A percentile compares a stretch with the other conserved stretches of the same genome.
phyloP scores from a whole-genome alignment of 164 flowering plant species.

The Liriodendron chinense region DNA sequence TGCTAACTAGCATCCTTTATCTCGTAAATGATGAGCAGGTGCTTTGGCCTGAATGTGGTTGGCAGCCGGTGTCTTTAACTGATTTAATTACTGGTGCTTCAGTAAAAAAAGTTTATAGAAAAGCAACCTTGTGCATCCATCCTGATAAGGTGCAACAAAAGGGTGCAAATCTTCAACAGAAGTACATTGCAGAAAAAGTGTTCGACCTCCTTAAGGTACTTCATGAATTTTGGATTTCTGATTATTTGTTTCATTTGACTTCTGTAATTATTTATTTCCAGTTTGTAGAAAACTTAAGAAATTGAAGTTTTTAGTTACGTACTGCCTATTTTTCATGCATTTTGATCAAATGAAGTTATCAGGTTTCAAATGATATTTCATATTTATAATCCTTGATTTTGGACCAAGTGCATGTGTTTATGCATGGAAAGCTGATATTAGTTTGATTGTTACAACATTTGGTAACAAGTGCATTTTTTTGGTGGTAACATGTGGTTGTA shows the following conservation, averaged over 20 bases:
- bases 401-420: neutral
- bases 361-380: neutral
- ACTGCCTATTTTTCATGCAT: neutral
- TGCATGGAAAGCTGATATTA: neutral
- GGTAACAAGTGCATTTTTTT: neutral
- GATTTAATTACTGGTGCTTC: conserved; percentile 75
- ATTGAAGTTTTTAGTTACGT: neutral
- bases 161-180: conserved; percentile 82
- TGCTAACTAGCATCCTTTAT: conserved; percentile 1
- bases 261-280: neutral
- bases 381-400: neutral
- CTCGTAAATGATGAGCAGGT: conserved; percentile 45
- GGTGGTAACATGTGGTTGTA: neutral
- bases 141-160: conserved; percentile 98
- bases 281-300: neutral
- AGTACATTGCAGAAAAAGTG: conserved; percentile 87
- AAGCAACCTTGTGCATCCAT: conserved; percentile 80
- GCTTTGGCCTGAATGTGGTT: conserved; percentile 87
- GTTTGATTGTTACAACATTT: neutral
- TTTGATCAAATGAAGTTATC: neutral
- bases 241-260: neutral
- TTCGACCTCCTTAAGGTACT: conserved; percentile 89
- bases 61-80: conserved; percentile 85
- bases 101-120: conserved; percentile 80
- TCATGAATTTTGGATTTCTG: neutral